Base-by-base conservation (phyloP, 164 flowering plant genomes). In the Paratinospora sagittata region DNA sequence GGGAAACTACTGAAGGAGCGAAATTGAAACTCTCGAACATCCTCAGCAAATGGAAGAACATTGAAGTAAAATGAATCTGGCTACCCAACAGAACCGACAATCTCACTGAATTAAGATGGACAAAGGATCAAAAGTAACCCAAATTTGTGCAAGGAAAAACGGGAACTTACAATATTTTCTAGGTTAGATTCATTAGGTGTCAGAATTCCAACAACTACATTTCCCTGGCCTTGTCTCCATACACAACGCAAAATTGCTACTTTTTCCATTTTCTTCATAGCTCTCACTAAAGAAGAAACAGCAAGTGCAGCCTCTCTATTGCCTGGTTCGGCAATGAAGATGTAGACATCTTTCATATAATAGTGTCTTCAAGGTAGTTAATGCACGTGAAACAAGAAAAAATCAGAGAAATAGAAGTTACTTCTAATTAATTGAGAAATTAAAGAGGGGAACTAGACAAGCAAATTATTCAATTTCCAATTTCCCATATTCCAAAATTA, bases 51-150 rank as follows among this genome's bases (percentile, higher is more conserved):
- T 47, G 98, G 99, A 76, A 95, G 97, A 37, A 88, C 88, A 75
- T 95, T 95, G 86, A 95, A 93, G 85, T 82, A 95, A 76, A 92
- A 92, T 8, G 93, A 91, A 85, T 90, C 99, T 67, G 98, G 88
- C 99, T 92, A 87, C 74, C 37, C 69, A 79, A 60, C 11, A 71
- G 69, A 77, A 60, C 17, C 39, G 70, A 73, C 62, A 67, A 61
- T 27, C 52, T 63, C 30, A 58, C 33, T 61, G 39, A 57, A 24
- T 65, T 30, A 67, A 49, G 17, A 1, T 23, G 68, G 13, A 62
- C 27, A 43, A 52, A n/a, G 67, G 47, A 70, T n/a, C 36, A 67
- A 33, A 30, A 70, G 24, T 13, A 3, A 21, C 34, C 13, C 11
- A 23, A 27, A 58, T 0, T 37, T 37, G 19, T 34, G 24, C 27